Evolutionary conservation across 139 green algal species (phyloP), one percentile per base, ranked within the genome.

Genomic region (Helicosporidium sp.): DNA sequence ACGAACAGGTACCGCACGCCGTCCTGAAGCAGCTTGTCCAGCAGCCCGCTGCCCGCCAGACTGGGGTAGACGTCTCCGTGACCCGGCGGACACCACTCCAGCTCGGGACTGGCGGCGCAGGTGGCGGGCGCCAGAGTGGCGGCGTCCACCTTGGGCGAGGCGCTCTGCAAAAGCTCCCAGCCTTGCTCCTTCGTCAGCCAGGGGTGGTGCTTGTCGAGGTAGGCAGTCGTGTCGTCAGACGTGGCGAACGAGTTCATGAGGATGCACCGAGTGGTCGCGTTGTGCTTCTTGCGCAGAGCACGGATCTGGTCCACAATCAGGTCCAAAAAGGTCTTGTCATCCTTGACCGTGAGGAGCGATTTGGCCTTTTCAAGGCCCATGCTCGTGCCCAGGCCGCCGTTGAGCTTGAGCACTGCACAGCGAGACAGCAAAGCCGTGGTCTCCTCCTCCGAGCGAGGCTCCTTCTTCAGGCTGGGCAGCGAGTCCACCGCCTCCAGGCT

Each of bases 311-410:
- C 68, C 13, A 78, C 83, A 41, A 94, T 94, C n/a, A 94, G 73
- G 68, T 94, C 83, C 54, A 94, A 61, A 61, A 93, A 94, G 1
- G 78, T 91, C 57, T 85, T 84, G 48, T 75, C 78, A 8, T 91
- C 73, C 60, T 88, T 87, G 20, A 73, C 51, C 46, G 61, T 60
- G 42, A 94, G 72, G 54, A 94, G 64, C 29, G 54, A 75, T 70
- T 93, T 94, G 39, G 83, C 83, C 54, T 87, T 91, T 54, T 92
- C 83, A 46, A 93, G 65, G 3, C 83, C 83, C 83, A 93, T 93
- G 51, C 55, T 76, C 16, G 83, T 93, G 44, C 83, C 83, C 46
- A 93, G 61, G 0, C 83, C 83, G 24, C 83, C 83, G 23, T 93
- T 93, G 0, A 93, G 73, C 74, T 93, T 93, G 17, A 93, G 65